These are phyloP conservation scores for Linderina pennispora DNA, from an alignment of 192 early-diverging fungal species.

Conservation along the genomic window DNA sequence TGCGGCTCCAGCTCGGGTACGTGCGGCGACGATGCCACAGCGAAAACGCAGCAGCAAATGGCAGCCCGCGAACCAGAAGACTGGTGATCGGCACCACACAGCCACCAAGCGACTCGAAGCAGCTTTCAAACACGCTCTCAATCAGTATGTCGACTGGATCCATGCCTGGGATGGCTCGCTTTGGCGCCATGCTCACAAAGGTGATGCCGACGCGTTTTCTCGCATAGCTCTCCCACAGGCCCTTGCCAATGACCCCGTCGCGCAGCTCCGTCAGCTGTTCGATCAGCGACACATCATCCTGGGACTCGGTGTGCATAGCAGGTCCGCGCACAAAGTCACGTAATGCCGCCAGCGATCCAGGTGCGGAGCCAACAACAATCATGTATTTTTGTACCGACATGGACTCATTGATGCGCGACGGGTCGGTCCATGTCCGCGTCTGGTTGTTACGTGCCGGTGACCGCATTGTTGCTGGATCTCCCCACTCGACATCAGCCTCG, in stretches of 20 bases:
- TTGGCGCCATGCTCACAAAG: conserved; percentile 11
- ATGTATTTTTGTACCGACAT: conserved; percentile 38
- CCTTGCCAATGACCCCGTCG: conserved; percentile 34
- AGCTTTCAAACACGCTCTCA: conserved; percentile 18
- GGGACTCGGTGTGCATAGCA: not conserved
- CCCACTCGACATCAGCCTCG: conserved; percentile 45
- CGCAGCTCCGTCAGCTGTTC: conserved; percentile 25
- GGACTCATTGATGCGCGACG: conserved; percentile 35
- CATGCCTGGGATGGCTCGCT: not conserved
- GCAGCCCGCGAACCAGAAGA: conserved; percentile 6
- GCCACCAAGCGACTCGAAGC: conserved; percentile 39
- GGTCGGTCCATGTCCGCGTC: conserved; percentile 27
- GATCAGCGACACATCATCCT: conserved; percentile 7
- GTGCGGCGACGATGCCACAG: conserved; percentile 19
- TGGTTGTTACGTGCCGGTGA: conserved; percentile 19
- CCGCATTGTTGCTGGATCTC: conserved; percentile 38
- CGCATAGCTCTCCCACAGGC: conserved; percentile 45
- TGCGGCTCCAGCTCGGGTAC: conserved; percentile 42
- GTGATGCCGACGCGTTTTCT: conserved; percentile 39
- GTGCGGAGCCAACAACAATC: conserved; percentile 15
- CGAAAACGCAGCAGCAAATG: conserved; percentile 12
- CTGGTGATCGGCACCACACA: conserved; percentile 12
- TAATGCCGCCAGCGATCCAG: conserved; percentile 14
- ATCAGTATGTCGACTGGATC: conserved; percentile 29
- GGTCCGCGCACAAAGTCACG: conserved; percentile 19